Percentiles rank a stretch among this genome's conserved stretches.
Conservation (phyloP, 2,329 filamentous ascomycete genomes). For the Fusarium lyarnte region DNA sequence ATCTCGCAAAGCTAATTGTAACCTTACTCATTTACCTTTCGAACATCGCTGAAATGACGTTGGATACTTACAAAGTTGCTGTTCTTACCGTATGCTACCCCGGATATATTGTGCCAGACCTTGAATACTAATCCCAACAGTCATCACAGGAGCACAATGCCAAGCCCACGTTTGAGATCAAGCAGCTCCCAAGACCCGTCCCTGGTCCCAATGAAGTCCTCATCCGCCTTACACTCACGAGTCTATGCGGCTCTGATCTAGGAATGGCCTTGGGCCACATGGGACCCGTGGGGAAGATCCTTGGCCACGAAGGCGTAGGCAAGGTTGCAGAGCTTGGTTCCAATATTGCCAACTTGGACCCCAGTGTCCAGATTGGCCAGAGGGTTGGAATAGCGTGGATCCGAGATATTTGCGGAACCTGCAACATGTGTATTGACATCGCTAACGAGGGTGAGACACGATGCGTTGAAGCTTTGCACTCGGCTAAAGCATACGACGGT, state of each 20-base stretch:
- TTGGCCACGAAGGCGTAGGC: slow-evolving; percentile 59
- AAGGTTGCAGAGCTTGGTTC: slow-evolving; percentile 50
- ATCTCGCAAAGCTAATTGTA: neutral
- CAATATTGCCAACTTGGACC: slow-evolving; percentile 40
- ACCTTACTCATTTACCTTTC: neutral
- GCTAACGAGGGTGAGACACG: slow-evolving; percentile 48
- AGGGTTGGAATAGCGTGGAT: slow-evolving; percentile 53
- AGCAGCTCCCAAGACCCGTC: slow-evolving; percentile 1
- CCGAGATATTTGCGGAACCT: slow-evolving; percentile 49
- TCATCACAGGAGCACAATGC: slow-evolving; percentile 15
- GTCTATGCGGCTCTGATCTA: slow-evolving; percentile 53
- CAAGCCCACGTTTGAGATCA: slow-evolving; percentile 21
- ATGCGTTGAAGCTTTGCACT: slow-evolving; percentile 47
- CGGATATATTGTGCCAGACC: accelerated
- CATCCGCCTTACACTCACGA: slow-evolving; percentile 48
- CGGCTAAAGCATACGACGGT: slow-evolving; percentile 47
- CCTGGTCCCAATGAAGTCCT: slow-evolving; percentile 44
- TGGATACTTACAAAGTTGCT: slow-evolving; percentile 17
- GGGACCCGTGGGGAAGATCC: slow-evolving; percentile 47
- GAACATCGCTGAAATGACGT: neutral
- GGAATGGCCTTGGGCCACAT: slow-evolving; percentile 51
- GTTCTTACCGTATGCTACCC: slow-evolving; percentile 8
- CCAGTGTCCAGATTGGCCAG: slow-evolving; percentile 44
- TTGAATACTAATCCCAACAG: neutral
- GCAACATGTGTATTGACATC: slow-evolving; percentile 45